These are phyloP conservation scores for Roridomyces roridus DNA, from an alignment of 768 basidiomycete genomes.

Conservation along the genomic window DNA sequence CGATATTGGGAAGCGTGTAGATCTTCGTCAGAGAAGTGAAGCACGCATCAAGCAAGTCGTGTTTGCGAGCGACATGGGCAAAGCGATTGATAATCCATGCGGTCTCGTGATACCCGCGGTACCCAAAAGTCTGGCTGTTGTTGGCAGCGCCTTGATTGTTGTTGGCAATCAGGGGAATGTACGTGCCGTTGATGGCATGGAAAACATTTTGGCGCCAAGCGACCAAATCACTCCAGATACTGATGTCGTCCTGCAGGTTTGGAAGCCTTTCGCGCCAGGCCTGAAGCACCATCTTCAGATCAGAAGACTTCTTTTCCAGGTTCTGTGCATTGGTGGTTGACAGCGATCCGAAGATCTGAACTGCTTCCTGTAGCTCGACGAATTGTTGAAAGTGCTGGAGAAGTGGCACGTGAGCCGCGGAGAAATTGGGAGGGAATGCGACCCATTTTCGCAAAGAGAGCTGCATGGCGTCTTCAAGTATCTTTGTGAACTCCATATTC, in stretches of 20 bases:
- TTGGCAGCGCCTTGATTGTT: constrained; percentile 59
- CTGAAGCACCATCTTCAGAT: constrained; percentile 94
- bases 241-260: constrained; percentile 96
- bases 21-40: constrained; percentile 95
- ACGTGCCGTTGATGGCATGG: constrained; percentile 94
- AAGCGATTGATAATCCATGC: constrained; percentile 99
- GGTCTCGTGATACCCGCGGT: constrained; percentile 97
- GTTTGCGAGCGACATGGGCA: constrained; percentile 97
- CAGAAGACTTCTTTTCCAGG: constrained; percentile 92
- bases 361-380: constrained; percentile 95
- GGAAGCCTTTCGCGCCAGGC: constrained; percentile 98
- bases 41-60: constrained; percentile 95
- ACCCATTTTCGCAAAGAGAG: constrained; percentile 96
- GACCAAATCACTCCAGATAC: constrained; percentile 98
- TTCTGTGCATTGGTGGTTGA: constrained; percentile 87
- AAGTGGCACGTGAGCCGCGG: constrained; percentile 91
- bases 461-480: constrained; percentile 96
- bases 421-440: constrained; percentile 83
- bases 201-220: constrained; percentile 99
- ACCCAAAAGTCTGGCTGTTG: constrained; percentile 84
- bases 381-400: constrained; percentile 99
- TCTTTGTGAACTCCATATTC: constrained; percentile 85
- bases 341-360: constrained; percentile 91
- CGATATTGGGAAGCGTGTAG: constrained; percentile 98
- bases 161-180: constrained; percentile 84